Percentiles rank a stretch among this genome's conserved stretches.
Evolutionary conservation across 1,284 basidiomycete genomes (phyloP).

Genomic region (Leccinum colubrinum): DNA sequence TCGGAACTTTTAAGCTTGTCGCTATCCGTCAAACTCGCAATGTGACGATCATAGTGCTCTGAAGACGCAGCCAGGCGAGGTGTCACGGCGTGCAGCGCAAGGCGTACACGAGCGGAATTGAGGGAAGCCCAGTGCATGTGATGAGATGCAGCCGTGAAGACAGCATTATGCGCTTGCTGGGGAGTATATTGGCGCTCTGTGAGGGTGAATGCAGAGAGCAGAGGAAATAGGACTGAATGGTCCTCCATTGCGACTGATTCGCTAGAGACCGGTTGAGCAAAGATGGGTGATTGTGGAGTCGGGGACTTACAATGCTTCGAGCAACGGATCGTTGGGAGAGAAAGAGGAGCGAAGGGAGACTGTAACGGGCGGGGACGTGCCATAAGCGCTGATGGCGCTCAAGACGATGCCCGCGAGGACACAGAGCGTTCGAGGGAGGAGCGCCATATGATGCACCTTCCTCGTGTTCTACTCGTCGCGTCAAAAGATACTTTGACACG

Average conservation of each 20-base stretch:
- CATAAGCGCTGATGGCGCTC: constrained; percentile 13
- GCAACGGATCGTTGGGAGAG: constrained; percentile 68
- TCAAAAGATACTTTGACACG: constrained; percentile 12
- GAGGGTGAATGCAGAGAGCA: constrained; percentile 25
- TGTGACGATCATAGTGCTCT: constrained; percentile 55
- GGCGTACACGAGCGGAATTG: constrained; percentile 55
- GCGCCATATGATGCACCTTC: constrained; percentile 12
- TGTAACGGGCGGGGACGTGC: constrained; percentile 67
- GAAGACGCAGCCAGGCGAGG: constrained; percentile 77
- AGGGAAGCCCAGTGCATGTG: constrained; percentile 47
- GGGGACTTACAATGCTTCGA: constrained; percentile 76
- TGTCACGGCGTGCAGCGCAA: constrained; percentile 66
- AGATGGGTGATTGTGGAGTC: background rate
- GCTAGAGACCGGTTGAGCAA: constrained; percentile 33
- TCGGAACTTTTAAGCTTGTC: constrained; percentile 17
- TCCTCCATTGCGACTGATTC: constrained; percentile 50
- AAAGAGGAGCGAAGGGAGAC: constrained; percentile 82
- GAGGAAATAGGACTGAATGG: constrained; percentile 22
- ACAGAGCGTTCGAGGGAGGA: constrained; percentile 17
- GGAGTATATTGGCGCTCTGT: constrained; percentile 32
- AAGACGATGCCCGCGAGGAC: constrained; percentile 22
- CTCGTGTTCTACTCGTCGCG: background rate
- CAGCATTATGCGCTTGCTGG: constrained; percentile 53
- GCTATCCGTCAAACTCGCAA: constrained; percentile 33
- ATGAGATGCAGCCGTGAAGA: constrained; percentile 48